These are phyloP conservation scores for Cercospora zeina DNA, from an alignment of 2,329 filamentous ascomycete species.

Conservation along the genomic window DNA sequence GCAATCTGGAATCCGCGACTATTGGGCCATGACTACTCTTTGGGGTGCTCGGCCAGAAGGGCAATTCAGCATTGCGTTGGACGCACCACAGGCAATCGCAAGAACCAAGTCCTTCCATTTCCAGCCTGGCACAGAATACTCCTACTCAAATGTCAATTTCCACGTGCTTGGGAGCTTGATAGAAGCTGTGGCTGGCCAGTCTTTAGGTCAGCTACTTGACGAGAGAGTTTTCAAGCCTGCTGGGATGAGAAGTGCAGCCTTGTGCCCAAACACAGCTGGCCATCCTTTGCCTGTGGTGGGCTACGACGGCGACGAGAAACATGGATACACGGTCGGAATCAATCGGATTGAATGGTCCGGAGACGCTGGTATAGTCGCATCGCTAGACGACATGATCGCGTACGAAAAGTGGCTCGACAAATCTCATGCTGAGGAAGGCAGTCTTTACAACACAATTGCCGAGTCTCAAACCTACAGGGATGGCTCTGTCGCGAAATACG, in stretches of 20 bases:
- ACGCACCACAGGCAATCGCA: conserved; percentile 36
- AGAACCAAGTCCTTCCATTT: conserved; percentile 47
- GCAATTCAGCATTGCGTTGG: conserved; percentile 42
- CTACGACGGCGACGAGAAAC: conserved; percentile 46
- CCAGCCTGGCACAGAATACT: conserved; percentile 46
- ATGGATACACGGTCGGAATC: conserved; percentile 42
- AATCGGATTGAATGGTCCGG: conserved; percentile 52
- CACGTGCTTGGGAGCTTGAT: conserved; percentile 43
- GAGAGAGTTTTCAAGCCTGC: conserved; percentile 47
- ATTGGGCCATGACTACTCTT: conserved; percentile 49
- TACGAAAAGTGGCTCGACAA: conserved; percentile 48
- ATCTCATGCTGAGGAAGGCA: conserved; percentile 37
- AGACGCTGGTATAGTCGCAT: conserved; percentile 49
- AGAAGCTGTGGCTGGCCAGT: conserved; percentile 43
- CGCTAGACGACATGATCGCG: conserved; percentile 50
- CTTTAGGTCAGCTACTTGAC: conserved; percentile 42
- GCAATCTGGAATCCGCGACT: conserved; percentile 50
- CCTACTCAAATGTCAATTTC: conserved; percentile 51
- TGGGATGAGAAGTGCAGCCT: conserved; percentile 46
- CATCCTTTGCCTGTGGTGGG: conserved; percentile 47
- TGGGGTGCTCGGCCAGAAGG: conserved; percentile 48
- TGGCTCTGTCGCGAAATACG: conserved; percentile 43
- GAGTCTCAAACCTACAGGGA: conserved; percentile 40
- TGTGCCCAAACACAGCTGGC: conserved; percentile 43
- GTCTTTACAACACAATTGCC: conserved; percentile 41